Evolutionary conservation across 208 protist species (phyloP).

Genomic region (Crithidia acanthocephali): DNA sequence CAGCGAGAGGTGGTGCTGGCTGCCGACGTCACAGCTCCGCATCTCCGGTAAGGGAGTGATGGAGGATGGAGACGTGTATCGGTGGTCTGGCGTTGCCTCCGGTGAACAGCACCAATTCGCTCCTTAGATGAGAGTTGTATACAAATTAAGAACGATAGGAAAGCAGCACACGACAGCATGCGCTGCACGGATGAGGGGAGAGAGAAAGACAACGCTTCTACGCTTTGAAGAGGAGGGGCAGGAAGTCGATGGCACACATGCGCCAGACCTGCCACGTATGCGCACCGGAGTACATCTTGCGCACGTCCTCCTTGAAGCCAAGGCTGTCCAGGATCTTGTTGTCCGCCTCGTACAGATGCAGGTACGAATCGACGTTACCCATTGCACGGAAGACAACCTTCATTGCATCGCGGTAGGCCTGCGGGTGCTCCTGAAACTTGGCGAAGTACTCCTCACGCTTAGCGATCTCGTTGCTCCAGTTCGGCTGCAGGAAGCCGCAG

Average conservation of each 20-base stretch:
- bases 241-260: slow-evolving; percentile 25
- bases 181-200: neutral
- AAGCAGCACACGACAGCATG: too few relatives aligned
- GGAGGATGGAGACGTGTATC: too few relatives aligned
- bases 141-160: too few relatives aligned
- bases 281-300: slow-evolving; percentile 15
- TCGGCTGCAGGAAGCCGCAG: slow-evolving; percentile 32
- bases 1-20: too few relatives aligned
- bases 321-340: slow-evolving; percentile 21
- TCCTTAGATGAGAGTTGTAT: too few relatives aligned
- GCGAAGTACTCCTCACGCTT: slow-evolving; percentile 19
- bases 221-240: slow-evolving; percentile 23
- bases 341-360: slow-evolving; percentile 20
- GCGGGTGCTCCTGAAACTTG: slow-evolving; percentile 9
- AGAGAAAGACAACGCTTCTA: neutral
- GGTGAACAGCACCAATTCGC: too few relatives aligned
- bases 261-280: slow-evolving; percentile 41
- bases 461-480: slow-evolving; percentile 18
- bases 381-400: slow-evolving; percentile 31
- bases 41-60: too few relatives aligned
- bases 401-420: slow-evolving; percentile 29
- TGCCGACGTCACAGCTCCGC: too few relatives aligned
- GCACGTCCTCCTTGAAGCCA: slow-evolving; percentile 12
- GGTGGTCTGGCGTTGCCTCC: too few relatives aligned
- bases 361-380: slow-evolving; percentile 19